A percentile compares a stretch with the other conserved stretches of the same genome.
Evolutionary conservation across 2,329 filamentous ascomycete genomes (phyloP).

Genomic region (Neofusicoccum kwambonambiense): DNA sequence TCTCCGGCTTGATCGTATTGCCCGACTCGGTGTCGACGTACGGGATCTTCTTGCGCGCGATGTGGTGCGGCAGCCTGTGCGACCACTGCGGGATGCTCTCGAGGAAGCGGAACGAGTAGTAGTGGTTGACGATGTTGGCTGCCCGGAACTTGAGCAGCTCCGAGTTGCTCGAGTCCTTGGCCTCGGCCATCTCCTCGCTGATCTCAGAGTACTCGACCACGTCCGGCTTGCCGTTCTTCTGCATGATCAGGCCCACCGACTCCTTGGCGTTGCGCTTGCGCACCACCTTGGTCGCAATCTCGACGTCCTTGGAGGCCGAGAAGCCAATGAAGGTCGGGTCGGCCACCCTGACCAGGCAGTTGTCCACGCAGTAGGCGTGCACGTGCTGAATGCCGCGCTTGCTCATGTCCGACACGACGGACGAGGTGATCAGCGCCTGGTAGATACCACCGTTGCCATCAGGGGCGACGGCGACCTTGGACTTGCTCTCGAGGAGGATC

Average conservation of each 20-base stretch:
- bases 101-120: constrained; percentile 93
- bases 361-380: constrained; percentile 97
- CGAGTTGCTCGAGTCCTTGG: constrained; percentile 76
- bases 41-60: constrained; percentile 98
- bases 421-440: constrained; percentile 78
- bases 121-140: constrained; percentile 99
- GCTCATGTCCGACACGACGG: constrained; percentile 83
- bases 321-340: constrained; percentile 96
- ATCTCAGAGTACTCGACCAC: constrained; percentile 99
- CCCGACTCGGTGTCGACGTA: constrained; percentile 74
- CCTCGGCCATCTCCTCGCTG: constrained; percentile 81
- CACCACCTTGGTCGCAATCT: constrained; percentile 99
- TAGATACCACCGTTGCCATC: constrained; percentile 98
- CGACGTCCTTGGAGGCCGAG: constrained; percentile 79
- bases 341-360: constrained; percentile 98
- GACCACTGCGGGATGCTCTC: constrained; percentile 86
- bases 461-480: constrained; percentile 87
- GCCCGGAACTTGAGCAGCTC: constrained; percentile 91
- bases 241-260: constrained; percentile 89
- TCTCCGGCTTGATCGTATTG: constrained; percentile 82
- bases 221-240: constrained; percentile 93
- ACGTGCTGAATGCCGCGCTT: constrained; percentile 90
- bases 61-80: constrained; percentile 86
- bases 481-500: constrained; percentile 89
- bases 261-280: constrained; percentile 96